Conservation (phyloP, 768 basidiomycete species). For the Podaxis sp. region DNA sequence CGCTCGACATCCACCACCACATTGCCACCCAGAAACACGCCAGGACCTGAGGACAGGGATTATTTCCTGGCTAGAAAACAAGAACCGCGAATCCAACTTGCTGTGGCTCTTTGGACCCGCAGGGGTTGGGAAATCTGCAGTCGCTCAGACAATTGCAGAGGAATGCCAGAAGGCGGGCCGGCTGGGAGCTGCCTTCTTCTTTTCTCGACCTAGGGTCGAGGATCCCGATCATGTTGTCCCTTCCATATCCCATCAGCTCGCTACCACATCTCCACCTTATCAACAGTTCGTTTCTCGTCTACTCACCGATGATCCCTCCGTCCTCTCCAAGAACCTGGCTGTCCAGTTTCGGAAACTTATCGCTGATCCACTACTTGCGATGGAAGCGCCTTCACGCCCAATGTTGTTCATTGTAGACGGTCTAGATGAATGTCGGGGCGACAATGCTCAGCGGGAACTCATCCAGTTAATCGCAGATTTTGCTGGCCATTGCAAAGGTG, state of each 20-base stretch:
- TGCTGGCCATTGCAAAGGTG: not conserved
- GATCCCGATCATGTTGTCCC: not conserved
- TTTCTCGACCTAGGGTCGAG: not conserved
- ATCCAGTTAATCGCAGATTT: not conserved
- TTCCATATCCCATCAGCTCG: not conserved
- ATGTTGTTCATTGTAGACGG: not conserved
- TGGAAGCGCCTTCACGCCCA: not conserved
- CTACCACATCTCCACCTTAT: not conserved
- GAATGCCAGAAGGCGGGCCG: not conserved
- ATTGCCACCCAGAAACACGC: conserved; percentile 3
- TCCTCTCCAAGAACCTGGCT: not conserved
- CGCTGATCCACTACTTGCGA: not conserved
- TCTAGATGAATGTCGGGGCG: not conserved
- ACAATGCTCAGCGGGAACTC: not conserved
- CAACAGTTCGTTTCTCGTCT: not conserved
- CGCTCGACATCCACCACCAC: not conserved
- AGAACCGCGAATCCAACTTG: not conserved
- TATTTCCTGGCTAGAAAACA: not conserved
- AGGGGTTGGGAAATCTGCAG: not conserved
- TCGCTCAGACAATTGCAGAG: not conserved
- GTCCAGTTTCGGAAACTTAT: not conserved
- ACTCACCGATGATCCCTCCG: not conserved
- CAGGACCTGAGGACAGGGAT: not conserved
- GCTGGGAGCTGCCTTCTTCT: not conserved
- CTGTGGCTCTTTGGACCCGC: not conserved